These are phyloP conservation scores for Diplotaxis tenuifolia DNA, from an alignment of 345 rosid genomes.

Conservation along the genomic window DNA sequence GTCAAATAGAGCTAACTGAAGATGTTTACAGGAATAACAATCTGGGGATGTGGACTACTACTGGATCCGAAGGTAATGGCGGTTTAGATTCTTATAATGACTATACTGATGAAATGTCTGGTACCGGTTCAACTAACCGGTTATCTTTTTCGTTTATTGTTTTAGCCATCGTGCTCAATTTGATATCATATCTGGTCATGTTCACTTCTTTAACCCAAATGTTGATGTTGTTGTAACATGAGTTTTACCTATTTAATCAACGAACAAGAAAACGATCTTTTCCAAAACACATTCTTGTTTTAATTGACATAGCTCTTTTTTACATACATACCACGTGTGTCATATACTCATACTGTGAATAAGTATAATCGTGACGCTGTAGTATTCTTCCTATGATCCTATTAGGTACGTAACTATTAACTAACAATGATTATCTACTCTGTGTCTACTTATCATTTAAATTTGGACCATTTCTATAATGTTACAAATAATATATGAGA, in stretches of 20 bases:
- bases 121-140: slow-evolving; percentile 31
- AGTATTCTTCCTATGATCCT: too few species aligned
- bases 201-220: slow-evolving; percentile 23
- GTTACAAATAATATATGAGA: too few species aligned
- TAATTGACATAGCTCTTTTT: too few species aligned
- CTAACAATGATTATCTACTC: too few species aligned
- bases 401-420: too few species aligned
- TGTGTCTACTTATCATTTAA: too few species aligned
- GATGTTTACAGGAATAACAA: slow-evolving; percentile 63
- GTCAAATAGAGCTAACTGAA: slow-evolving; percentile 18
- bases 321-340: too few species aligned
- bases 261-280: slow-evolving; percentile 2
- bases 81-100: slow-evolving; percentile 38
- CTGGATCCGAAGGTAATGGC: slow-evolving; percentile 44
- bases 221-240: slow-evolving; percentile 42
- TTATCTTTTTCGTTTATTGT: slow-evolving; percentile 23
- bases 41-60: slow-evolving; percentile 71
- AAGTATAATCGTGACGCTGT: too few species aligned
- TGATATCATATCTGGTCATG: slow-evolving; percentile 40
- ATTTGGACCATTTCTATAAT: too few species aligned
- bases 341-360: too few species aligned
- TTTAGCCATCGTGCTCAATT: slow-evolving; percentile 27
- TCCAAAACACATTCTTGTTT: background rate
- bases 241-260: slow-evolving; percentile 21
- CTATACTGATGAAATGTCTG: slow-evolving; percentile 53